phyloP scores from a whole-genome alignment of 176 grass and related monocot genomes.

The Triticum urartu region DNA sequence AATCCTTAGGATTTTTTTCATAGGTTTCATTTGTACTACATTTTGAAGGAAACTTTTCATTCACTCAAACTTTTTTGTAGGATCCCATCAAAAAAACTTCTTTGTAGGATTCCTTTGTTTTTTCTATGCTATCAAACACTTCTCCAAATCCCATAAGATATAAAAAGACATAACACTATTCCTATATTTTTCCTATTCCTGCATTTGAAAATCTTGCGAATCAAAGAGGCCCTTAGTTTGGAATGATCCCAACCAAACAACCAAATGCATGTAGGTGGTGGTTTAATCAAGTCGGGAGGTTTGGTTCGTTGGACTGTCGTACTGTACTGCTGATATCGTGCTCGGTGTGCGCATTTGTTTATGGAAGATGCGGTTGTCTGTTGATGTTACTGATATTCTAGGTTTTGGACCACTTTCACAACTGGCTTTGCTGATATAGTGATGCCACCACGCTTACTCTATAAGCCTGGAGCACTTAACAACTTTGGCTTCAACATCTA shows the following conservation, averaged over 20 bases:
- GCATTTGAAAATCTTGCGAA: too few species aligned
- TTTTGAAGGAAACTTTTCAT: too few species aligned
- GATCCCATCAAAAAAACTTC: too few species aligned
- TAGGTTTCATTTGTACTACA: too few species aligned
- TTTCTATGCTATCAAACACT: too few species aligned
- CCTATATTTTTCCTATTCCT: too few species aligned
- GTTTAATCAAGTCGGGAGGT: not conserved
- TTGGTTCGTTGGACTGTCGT: slow-evolving; percentile 6
- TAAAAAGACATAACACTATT: too few species aligned
- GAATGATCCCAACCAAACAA: not conserved
- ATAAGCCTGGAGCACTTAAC: not conserved
- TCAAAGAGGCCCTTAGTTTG: not conserved
- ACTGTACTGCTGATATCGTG: not conserved
- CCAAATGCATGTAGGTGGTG: slow-evolving; percentile 8
- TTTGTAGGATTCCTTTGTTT: too few species aligned
- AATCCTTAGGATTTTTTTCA: too few species aligned
- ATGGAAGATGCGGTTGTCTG: not conserved
- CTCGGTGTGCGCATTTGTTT: not conserved
- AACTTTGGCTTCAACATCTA: not conserved
- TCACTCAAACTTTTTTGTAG: too few species aligned
- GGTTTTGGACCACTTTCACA: slow-evolving; percentile 24
- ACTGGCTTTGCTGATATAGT: slow-evolving; percentile 11
- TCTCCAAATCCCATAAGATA: too few species aligned
- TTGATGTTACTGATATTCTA: not conserved
- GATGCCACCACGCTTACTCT: not conserved